Percentiles rank a stretch among this genome's conserved stretches.
Evolutionary conservation across 345 rosid genomes (phyloP).

Genomic region (Hibiscus trionum): DNA sequence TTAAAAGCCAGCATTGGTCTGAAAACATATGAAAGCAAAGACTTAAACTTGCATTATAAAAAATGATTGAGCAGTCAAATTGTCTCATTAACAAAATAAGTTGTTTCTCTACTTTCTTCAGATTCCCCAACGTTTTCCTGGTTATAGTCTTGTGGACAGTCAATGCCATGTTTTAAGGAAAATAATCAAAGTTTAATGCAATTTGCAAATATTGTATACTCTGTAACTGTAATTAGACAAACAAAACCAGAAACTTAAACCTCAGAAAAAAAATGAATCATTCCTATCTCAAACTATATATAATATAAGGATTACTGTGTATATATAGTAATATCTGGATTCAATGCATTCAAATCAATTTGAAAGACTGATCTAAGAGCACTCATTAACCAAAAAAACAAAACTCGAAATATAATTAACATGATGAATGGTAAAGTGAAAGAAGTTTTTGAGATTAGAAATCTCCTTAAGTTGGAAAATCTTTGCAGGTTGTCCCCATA

Average conservation of each 20-base stretch:
- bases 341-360: no score
- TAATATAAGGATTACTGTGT: not conserved
- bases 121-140: constrained; percentile 1
- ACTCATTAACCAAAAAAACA: no score
- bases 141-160: not conserved
- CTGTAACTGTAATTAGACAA: constrained; percentile 1
- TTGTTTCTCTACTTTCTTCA: constrained; percentile 6
- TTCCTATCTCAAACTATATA: not conserved
- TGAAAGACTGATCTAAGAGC: no score
- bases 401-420: no score
- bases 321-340: not conserved
- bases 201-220: not conserved
- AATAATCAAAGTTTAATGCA: constrained; percentile 2
- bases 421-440: not conserved
- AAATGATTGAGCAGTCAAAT: constrained; percentile 9
- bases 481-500: constrained; percentile 17
- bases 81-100: not conserved
- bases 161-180: not conserved
- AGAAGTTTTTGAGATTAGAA: not conserved
- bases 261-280: not conserved
- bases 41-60: not conserved
- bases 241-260: not conserved
- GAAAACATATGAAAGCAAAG: constrained; percentile 9
- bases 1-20: not conserved
- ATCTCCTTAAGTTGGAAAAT: constrained; percentile 12